Evolutionary conservation across 2,329 filamentous ascomycete species (phyloP), one percentile per base, ranked within the genome.

Genomic region (Penicillium italicum): DNA sequence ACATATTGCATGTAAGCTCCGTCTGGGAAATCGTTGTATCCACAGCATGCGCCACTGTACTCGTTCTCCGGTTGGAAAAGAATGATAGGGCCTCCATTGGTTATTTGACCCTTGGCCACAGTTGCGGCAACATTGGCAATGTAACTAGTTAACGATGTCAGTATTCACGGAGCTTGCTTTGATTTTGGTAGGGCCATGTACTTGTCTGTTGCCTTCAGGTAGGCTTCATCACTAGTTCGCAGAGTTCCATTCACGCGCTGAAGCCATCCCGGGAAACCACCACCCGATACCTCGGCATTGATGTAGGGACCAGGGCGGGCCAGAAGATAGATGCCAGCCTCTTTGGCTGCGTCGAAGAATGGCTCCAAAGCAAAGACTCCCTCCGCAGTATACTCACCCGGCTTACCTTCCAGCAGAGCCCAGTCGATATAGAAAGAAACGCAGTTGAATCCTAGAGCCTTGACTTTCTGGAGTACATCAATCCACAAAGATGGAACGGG

Each of bases 31-130:
- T 72, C 69, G n/a, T 81, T 74, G 11, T 49, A 40, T 2, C 75
- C 75, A 4, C 73, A 74, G 16, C 75, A 72, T 1, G 77, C 78
- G 18, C 76, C 72, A 1, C 82, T 85, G 67, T 93, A 92, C 69
- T 94, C 90, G 59, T 94, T 95, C 69, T 95, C 90, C 0, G 88
- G 86, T 69, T 95, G 90, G 40, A 88, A 81, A 1, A 93, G 75
- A 57, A 95, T 90, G 8, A 95, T 80, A 0, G 89, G 89, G 0
- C 90, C 90, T 0, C 88, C 90, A 50, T 92, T 89, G 1, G 89
- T 93, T 65, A 95, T 92, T 65, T 94, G 89, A 0, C 83, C 85
- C 52, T 85, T 83, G 4, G 89, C 87, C 61, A 95, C 86, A 9
- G 86, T 84, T 12, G 79, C 78, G 26, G 82, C 82, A 46, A 92